Base-by-base conservation (phyloP, 768 basidiomycete species). In the Suillus hirtellus region DNA sequence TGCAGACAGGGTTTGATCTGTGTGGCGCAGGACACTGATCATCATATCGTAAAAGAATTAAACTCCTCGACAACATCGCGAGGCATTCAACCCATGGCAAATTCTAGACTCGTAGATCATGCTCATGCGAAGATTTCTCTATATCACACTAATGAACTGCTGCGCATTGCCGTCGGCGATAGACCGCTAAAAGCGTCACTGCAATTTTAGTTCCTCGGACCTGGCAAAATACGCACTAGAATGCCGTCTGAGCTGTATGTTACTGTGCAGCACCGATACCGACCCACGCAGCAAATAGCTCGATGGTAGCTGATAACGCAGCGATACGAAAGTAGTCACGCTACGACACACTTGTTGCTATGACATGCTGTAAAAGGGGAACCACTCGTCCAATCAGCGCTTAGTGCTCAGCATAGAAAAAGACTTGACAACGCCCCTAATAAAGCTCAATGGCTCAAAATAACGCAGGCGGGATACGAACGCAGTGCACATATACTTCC, bases 221-320 rank as follows among this genome's bases (percentile, higher is more conserved):
- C 56, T 58, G 10, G 24, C 10, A 38, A 9, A 21, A 55, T 11
- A 55, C 37, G 17, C 56, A 42, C 38, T 55, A 42, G 56, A n/a
- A 27, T 27, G 24, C 27, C 19, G 15, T 19, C 56, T 58, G 56
- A 58, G 56, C 24, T 31, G 24, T 42, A 58, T 58, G 24, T 7
- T 58, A 58, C 40, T 19, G 40, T 27, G 40, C 56, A 42, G 40
- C 40, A 58, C 17, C 17, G 56, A 15, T 42, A 19, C 40, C 56
- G 24, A 58, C 19, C 56, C 17, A 27, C 56, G 21, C 38, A 56
- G 38, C 15, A 24, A 38, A 58, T 40, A 58, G 40, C 40, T 31
- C 27, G 3, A 42, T 19, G 17, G 24, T 58, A 58, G 56, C 27
- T 58, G 56, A 58, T 58, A 58, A 58, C 56, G 56, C 40, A 58